Base-by-base conservation (phyloP, 2,329 filamentous ascomycete species). In the Epichloe sylvatica region DNA sequence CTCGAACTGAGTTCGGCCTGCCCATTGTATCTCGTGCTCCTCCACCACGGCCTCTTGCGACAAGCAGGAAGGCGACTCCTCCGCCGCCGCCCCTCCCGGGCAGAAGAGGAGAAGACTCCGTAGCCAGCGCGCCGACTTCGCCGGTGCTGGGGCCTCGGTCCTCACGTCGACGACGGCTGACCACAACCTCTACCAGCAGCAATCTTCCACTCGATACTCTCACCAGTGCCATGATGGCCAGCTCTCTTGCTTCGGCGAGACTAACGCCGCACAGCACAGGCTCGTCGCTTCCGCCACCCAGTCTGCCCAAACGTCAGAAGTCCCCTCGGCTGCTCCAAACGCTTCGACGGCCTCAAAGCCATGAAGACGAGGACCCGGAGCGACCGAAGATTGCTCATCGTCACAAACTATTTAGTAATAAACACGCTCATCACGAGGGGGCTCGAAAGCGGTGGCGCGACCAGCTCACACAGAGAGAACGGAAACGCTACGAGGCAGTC, bases 401-500 rank as follows among this genome's bases (percentile, higher is more conserved):
- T 40, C 76, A 74, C 47, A 78, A 77, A 56, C 69, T 77, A 3
- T 71, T 77, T 8, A 62, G 62, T 9, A 66, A 66, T 40, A 81
- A 84, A 52, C 85, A 90, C 62, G 76, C 81, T 1, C 86, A 92
- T 59, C 80, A 86, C 57, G 86, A 91, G 61, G 86, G 83, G 0
- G 76, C 83, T 4, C 76, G 86, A 17, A 82, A 80, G 59, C 77
- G 84, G 6, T 92, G 86, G 86, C 77, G 84, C 40, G 85, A 90
- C 56, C 74, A 80, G 53, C 77, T 92, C 40, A 86, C 83, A 0
- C 75, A 78, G 45, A 71, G 78, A 5, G 85, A 92, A 60, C 72
- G 84, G n/a, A 85, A 84, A 59, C 75, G 86, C 1, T 92, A 92
- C 63, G 86, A 91, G 63, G 86, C 84, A 2, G 77, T 92, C 1